Base-by-base conservation (phyloP, 257 asterid species). In the Ligustrum vulgare region DNA sequence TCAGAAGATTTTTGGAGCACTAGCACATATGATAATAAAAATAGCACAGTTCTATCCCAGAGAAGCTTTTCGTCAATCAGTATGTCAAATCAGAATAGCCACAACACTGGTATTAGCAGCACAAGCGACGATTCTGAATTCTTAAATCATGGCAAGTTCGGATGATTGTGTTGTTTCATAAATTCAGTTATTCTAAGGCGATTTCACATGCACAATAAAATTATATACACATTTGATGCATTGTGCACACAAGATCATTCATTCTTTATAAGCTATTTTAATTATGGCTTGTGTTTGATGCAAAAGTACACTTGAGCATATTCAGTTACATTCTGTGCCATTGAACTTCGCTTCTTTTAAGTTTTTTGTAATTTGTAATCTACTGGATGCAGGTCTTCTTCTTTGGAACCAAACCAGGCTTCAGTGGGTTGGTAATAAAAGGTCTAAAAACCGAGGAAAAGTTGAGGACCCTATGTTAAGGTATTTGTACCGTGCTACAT, bases 1-100 rank as follows among this genome's bases (percentile, higher is more conserved):
- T 84, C 97, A 0, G 96, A 91, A 34, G 97, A 82, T 79, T 91
- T 89, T 74, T 89, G 97, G 96, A 91, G 97, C 88, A 86, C 91
- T 60, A 89, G 96, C 86, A 86, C 97, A 0, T 81, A 85, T 49
- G 96, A 91, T 51, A 28, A 89, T 79, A 96, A 91, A 23, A 80
- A 75, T 72, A 84, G 90, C 80, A 33, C 87, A 16, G 71, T 84
- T 79, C 96, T 83, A 75, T 89, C 97, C 23, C 96, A 89, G 78
- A 88, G 91, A 84, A 91, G 96, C 83, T 37, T 73, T 66, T 89
- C 97, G 25, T 89, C 97, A 5, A 81, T 89, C 82, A 89, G 92
- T 72, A 41, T 78, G 72, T 81, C 97, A 5, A 86, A 84, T 81
- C 95, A 78, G 77, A 82, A 58, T 70, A 56, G 79, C 72, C 93